These are phyloP conservation scores for Salvia hispanica DNA, from an alignment of 257 asterid species.

Conservation along the genomic window DNA sequence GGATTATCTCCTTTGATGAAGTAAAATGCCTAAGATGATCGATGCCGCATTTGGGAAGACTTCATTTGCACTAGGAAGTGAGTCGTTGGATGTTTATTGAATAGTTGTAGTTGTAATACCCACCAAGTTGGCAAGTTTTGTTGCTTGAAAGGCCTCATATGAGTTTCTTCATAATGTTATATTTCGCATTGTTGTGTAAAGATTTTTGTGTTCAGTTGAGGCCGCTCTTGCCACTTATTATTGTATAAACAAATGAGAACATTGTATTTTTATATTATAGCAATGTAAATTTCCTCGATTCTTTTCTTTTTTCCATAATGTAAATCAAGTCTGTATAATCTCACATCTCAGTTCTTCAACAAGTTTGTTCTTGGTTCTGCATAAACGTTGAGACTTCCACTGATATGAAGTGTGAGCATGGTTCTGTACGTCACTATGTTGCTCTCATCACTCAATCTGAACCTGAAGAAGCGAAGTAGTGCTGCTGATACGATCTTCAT, in stretches of 20 bases:
- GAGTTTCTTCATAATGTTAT: constrained; percentile 29
- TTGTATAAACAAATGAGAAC: constrained; percentile 28
- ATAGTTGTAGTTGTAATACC: constrained; percentile 24
- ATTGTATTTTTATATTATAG: constrained; percentile 34
- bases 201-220: constrained; percentile 22
- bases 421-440: constrained; percentile 58
- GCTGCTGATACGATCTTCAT: constrained; percentile 66
- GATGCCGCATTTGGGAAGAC: constrained; percentile 21
- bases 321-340: not conserved
- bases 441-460: constrained; percentile 46
- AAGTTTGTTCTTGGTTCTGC: constrained; percentile 46
- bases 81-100: constrained; percentile 24
- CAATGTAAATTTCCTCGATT: constrained; percentile 27
- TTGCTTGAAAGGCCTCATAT: constrained; percentile 23
- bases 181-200: constrained; percentile 27
- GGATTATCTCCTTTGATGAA: constrained; percentile 81
- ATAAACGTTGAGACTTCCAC: constrained; percentile 49
- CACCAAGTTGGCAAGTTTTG: constrained; percentile 36
- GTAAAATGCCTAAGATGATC: constrained; percentile 38
- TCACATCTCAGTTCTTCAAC: constrained; percentile 5
- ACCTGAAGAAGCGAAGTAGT: constrained; percentile 55
- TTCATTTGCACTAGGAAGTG: constrained; percentile 13
- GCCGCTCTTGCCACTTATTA: constrained; percentile 27
- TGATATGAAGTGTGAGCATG: constrained; percentile 73
- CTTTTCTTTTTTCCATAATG: not conserved